phyloP scores from a whole-genome alignment of 1,284 basidiomycete species.

The Tremellales sp. region DNA sequence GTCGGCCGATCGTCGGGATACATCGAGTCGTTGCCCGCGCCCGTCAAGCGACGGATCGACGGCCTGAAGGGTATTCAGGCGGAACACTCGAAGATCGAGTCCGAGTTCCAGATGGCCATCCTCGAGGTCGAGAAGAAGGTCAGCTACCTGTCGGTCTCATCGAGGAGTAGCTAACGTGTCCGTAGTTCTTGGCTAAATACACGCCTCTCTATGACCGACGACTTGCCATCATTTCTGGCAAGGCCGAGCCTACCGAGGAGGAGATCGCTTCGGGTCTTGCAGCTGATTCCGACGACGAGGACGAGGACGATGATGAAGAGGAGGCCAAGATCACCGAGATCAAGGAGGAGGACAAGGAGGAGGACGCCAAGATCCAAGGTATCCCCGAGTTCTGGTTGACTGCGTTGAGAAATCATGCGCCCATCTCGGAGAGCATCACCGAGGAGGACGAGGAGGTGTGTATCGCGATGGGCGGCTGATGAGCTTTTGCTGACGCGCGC shows the following conservation, averaged over 20 bases:
- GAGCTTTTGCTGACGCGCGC: neutral
- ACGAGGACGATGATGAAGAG: constrained; percentile 51
- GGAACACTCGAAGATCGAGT: constrained; percentile 88
- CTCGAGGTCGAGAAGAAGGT: constrained; percentile 97
- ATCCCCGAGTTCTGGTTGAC: constrained; percentile 99
- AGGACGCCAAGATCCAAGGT: constrained; percentile 51
- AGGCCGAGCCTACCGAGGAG: constrained; percentile 67
- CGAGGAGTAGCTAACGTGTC: neutral
- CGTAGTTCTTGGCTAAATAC: constrained; percentile 76
- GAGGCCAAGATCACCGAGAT: constrained; percentile 48
- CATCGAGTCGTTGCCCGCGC: constrained; percentile 76
- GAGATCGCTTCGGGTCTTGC: constrained; percentile 78
- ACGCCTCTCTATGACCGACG: constrained; percentile 86
- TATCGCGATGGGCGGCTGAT: neutral
- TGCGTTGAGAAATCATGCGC: constrained; percentile 85
- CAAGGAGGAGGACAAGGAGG: constrained; percentile 33
- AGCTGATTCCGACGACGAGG: constrained; percentile 56
- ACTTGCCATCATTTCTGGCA: constrained; percentile 75
- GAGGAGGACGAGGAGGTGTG: constrained; percentile 76
- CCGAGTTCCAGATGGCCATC: constrained; percentile 94
- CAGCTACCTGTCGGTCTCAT: constrained; percentile 24
- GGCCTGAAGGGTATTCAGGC: constrained; percentile 92
- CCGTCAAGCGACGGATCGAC: constrained; percentile 81
- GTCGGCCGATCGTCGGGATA: constrained; percentile 79
- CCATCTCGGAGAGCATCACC: constrained; percentile 83